phyloP scores from a whole-genome alignment of 2,329 filamentous ascomycete species.

The Fusarium continuum region DNA sequence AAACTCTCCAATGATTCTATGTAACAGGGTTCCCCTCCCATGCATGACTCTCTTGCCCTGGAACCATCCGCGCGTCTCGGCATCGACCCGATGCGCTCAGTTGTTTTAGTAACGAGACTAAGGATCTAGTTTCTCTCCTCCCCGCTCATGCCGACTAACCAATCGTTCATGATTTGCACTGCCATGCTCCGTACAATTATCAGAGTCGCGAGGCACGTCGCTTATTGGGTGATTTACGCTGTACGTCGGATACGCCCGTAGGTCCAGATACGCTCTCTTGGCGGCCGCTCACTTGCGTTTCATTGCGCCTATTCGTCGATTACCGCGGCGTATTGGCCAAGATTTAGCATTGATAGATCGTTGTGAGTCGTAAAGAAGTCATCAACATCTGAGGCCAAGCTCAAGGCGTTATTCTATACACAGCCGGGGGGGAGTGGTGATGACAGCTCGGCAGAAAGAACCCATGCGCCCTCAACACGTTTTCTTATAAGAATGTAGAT shows the following conservation, averaged over 20 bases:
- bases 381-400: not conserved
- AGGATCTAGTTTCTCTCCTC: not conserved
- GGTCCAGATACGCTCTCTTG: not conserved
- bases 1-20: not conserved
- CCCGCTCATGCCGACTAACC: not conserved
- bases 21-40: not conserved
- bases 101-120: not conserved
- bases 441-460: accelerated
- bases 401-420: not conserved
- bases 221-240: not conserved
- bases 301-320: not conserved
- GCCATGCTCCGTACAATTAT: not conserved
- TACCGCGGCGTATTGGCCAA: not conserved
- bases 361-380: not conserved
- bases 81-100: not conserved
- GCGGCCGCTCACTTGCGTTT: not conserved
- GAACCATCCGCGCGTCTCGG: not conserved
- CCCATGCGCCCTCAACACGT: accelerated
- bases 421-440: not conserved
- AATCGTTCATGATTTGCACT: not conserved
- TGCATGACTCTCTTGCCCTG: conserved; percentile 1
- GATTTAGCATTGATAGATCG: too few relatives aligned
- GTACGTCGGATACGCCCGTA: not conserved
- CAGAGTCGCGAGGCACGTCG: not conserved
- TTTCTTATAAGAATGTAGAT: not conserved